These are phyloP conservation scores for Pseudoneurospora amorphoporcata DNA, from an alignment of 495 filamentous ascomycete species.

Conservation along the genomic window DNA sequence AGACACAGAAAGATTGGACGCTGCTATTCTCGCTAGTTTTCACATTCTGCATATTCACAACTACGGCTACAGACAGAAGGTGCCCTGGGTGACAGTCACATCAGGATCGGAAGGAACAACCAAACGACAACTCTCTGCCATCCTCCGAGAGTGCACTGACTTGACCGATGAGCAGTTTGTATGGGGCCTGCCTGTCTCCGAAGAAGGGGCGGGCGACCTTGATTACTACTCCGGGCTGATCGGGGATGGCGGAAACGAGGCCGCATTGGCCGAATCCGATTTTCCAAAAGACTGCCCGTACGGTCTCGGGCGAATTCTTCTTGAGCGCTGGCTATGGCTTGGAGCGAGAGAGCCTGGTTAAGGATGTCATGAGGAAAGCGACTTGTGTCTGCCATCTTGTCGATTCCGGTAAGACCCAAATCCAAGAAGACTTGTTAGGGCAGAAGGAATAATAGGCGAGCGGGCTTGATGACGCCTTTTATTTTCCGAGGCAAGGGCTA, in stretches of 20 bases:
- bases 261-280: conserved; percentile 9
- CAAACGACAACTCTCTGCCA: conserved; percentile 3
- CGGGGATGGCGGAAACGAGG: background rate
- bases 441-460: no score
- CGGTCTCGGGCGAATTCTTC: no score
- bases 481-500: no score
- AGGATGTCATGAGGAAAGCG: background rate
- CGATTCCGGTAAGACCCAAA: background rate
- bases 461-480: no score
- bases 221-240: background rate
- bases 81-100: background rate
- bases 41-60: background rate
- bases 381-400: background rate
- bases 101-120: background rate
- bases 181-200: conserved; percentile 7
- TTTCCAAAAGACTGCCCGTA: background rate
- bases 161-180: conserved; percentile 7
- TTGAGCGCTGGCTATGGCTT: background rate
- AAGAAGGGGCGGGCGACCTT: conserved; percentile 5
- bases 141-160: background rate
- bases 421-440: no score
- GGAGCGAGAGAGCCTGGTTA: background rate
- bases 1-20: background rate
- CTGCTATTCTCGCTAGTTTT: background rate
- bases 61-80: background rate